Evolutionary conservation across 495 filamentous ascomycete species (phyloP).

Genomic region (Jackrogersella minutella): DNA sequence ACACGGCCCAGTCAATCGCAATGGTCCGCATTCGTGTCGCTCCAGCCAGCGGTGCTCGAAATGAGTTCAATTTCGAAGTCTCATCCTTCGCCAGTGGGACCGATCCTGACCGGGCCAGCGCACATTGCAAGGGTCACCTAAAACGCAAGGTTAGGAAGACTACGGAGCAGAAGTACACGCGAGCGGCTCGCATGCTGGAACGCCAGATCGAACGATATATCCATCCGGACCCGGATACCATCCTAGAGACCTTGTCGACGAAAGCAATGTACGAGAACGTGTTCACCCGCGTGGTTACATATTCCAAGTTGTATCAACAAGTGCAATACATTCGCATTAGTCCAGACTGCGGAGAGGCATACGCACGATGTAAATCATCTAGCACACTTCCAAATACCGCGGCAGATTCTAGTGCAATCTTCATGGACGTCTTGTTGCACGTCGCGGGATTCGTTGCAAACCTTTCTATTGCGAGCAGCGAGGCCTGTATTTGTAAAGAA

Average conservation of each 20-base stretch:
- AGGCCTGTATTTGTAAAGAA: constrained; percentile 6
- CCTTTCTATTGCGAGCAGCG: neutral
- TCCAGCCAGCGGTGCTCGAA: neutral
- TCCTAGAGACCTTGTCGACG: constrained; percentile 6
- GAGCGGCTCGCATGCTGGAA: neutral
- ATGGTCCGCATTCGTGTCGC: neutral
- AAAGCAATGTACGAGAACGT: constrained; percentile 6
- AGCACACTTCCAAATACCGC: neutral
- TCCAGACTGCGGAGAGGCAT: neutral
- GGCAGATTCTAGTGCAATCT: neutral
- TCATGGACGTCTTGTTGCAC: constrained; percentile 4
- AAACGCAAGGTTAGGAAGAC: neutral
- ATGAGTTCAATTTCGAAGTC: neutral
- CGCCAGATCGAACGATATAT: neutral
- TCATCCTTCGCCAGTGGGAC: neutral
- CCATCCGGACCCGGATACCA: neutral
- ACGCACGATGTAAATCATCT: constrained; percentile 1
- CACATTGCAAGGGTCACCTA: neutral
- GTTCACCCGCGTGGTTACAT: constrained; percentile 1
- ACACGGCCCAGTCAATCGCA: neutral
- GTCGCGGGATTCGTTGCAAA: constrained; percentile 4
- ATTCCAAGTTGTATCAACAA: constrained; percentile 6
- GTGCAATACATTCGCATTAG: constrained; percentile 5
- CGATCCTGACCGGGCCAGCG: neutral
- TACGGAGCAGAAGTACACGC: neutral